phyloP scores from a whole-genome alignment of 2,329 filamentous ascomycete species.

The Stagonosporopsis cucurbitacearum region DNA sequence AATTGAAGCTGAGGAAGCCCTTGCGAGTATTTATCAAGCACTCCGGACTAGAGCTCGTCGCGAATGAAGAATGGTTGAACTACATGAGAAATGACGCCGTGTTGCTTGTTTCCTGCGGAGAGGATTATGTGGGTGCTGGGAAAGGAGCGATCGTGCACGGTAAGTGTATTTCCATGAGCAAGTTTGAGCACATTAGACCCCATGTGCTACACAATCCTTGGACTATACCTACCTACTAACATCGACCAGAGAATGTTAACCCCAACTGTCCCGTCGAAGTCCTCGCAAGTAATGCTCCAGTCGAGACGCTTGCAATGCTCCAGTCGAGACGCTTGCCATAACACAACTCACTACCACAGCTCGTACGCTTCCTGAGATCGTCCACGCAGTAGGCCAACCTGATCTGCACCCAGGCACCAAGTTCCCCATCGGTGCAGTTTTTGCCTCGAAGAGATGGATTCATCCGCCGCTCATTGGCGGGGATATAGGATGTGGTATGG shows the following conservation, averaged over 20 bases:
- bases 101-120: constrained; percentile 40
- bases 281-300: constrained; percentile 35
- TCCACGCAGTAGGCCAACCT: constrained; percentile 45
- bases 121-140: constrained; percentile 42
- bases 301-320: constrained; percentile 39
- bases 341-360: constrained; percentile 43
- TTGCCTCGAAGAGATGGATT: constrained; percentile 45
- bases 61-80: constrained; percentile 36
- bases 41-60: constrained; percentile 37
- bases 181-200: constrained; percentile 29
- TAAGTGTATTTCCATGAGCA: constrained; percentile 30
- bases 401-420: constrained; percentile 49
- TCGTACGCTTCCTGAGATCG: constrained; percentile 43
- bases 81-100: constrained; percentile 34
- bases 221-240: not conserved
- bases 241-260: constrained; percentile 22
- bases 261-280: constrained; percentile 26
- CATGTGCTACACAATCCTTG: constrained; percentile 10
- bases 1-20: constrained; percentile 41
- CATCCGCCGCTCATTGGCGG: constrained; percentile 49
- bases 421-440: constrained; percentile 49
- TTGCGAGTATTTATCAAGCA: constrained; percentile 35
- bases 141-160: constrained; percentile 24
- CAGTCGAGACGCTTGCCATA: constrained; percentile 39
- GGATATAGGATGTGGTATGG: constrained; percentile 52